Evolutionary conservation across 163 green algal genomes (phyloP).

Genomic region (Picocystis sp.): DNA sequence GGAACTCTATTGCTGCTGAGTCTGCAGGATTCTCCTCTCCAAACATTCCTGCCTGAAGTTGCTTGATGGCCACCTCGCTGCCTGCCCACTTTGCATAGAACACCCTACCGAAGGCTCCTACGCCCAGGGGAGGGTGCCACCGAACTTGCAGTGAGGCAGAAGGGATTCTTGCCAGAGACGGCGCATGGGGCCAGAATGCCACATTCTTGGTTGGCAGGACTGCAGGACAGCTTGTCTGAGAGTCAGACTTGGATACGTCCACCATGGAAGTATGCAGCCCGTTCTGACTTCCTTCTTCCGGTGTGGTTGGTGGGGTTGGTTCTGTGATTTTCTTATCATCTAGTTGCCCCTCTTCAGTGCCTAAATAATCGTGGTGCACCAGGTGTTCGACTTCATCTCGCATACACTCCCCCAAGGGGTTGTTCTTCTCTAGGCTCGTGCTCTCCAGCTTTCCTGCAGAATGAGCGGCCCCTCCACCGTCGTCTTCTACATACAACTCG

Average conservation of each 20-base stretch:
- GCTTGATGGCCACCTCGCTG: constrained; percentile 55
- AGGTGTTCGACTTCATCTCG: no score
- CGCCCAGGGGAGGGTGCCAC: background rate
- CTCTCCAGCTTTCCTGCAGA: no score
- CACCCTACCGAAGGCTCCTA: constrained; percentile 40
- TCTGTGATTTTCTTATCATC: no score
- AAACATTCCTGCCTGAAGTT: constrained; percentile 32
- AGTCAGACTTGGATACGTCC: constrained; percentile 18
- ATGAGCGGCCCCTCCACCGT: no score
- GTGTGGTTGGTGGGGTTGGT: no score
- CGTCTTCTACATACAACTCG: no score
- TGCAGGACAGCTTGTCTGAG: constrained; percentile 23
- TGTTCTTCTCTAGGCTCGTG: no score
- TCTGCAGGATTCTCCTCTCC: background rate
- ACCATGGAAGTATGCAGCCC: background rate
- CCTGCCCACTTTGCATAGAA: constrained; percentile 43
- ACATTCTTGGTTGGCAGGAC: background rate
- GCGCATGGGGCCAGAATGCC: no score
- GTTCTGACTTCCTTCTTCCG: no score
- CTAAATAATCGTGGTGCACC: no score
- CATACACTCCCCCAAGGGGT: no score
- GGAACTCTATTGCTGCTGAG: constrained; percentile 33
- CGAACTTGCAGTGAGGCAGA: constrained; percentile 18
- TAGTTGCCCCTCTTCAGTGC: no score
- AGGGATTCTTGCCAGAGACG: constrained; percentile 11